These are phyloP conservation scores for Oenanthe javanica DNA, from an alignment of 140 eudicot species.

Conservation along the genomic window DNA sequence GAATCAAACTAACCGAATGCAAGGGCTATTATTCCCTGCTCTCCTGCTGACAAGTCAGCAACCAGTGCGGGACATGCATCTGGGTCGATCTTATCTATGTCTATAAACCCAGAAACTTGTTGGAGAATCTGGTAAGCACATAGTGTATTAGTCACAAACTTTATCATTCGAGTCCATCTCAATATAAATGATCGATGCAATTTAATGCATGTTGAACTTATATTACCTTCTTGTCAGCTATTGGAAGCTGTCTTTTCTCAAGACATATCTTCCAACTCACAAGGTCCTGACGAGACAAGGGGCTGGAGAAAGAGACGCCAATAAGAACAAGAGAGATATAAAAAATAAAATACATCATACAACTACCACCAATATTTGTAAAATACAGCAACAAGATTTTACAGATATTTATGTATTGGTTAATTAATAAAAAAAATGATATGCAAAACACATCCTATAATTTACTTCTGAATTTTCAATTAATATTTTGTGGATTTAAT, in stretches of 20 bases:
- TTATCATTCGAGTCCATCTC: not conserved
- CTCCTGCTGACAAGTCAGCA: constrained; percentile 82
- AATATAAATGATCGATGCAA: not conserved
- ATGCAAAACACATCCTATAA: not conserved
- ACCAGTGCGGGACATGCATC: constrained; percentile 98
- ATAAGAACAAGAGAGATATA: not conserved
- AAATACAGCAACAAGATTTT: not conserved
- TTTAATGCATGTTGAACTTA: constrained; percentile 14
- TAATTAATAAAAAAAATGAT: not conserved
- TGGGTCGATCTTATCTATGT: constrained; percentile 72
- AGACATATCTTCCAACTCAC: constrained; percentile 96
- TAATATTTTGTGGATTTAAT: not conserved
- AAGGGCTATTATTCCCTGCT: constrained; percentile 75
- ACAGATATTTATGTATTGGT: not conserved
- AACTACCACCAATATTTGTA: not conserved
- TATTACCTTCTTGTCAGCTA: constrained; percentile 63
- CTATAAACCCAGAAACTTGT: constrained; percentile 86
- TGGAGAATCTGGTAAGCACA: constrained; percentile 44
- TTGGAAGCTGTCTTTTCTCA: constrained; percentile 84
- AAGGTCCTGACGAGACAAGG: constrained; percentile 95
- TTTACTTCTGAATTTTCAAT: not conserved
- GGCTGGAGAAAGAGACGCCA: constrained; percentile 40
- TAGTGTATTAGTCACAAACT: not conserved
- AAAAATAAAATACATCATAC: not conserved
- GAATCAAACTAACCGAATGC: constrained; percentile 63